Evolutionary conservation across 768 basidiomycete genomes (phyloP), one percentile per base, ranked within the genome.

Genomic region (Aureoboletus auriporus): DNA sequence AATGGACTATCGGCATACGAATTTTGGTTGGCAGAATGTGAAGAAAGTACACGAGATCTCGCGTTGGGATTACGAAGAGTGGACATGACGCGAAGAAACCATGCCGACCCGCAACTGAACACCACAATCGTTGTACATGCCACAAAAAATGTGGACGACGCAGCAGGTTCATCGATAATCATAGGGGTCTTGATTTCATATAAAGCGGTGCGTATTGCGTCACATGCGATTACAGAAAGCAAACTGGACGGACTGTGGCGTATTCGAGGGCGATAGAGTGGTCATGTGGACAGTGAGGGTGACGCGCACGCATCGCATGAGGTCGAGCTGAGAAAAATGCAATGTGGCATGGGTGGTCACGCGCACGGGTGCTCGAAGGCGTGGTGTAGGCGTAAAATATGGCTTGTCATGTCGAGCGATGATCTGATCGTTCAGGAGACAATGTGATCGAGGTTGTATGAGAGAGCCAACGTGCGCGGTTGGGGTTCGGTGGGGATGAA

Each of bases 181-280:
- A 50, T 59, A 57, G 55, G 61, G 44, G 58, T 10, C 35, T 36
- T 47, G 52, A 62, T 60, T 63, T 64, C 62, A 64, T 65, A 65
- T 64, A 57, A 43, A 37, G 51, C 26, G 16, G 51, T 50, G 54
- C 55, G 61, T 46, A 46, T 51, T 49, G 58, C 36, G 12, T 50
- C 39, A 42, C 52, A 53, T n/a, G n/a, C n/a, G n/a, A n/a, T n/a
- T n/a, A n/a, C n/a, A n/a, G n/a, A n/a, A n/a, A n/a, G 49, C 30
- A 47, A 36, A 14, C 29, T 49, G 17, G 51, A 47, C n/a, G 43
- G 45, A 38, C 26, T 12, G 49, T 40, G 56, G 47, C 30, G 48
- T 36, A 36, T 52, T 50, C 20, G 28, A 40, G 52, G 61, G 61
- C 3, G 55, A 62, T 62, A 62, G 42, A 52, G 58, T 44, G 61